phyloP scores from a whole-genome alignment of 768 basidiomycete genomes.

The Boletellus ananas region DNA sequence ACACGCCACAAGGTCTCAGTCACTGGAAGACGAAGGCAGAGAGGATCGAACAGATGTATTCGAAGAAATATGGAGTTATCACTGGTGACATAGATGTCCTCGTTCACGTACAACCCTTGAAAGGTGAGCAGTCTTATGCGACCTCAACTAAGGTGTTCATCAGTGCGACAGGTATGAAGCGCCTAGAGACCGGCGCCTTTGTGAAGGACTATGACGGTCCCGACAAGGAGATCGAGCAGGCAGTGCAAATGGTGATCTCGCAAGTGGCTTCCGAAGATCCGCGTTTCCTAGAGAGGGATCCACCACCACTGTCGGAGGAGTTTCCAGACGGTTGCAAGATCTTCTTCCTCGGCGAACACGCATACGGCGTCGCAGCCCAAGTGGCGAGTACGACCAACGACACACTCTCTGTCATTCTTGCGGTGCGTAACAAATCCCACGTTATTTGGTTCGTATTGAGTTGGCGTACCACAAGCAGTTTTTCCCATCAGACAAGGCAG shows the following conservation, averaged over 20 bases:
- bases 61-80: conserved; percentile 84
- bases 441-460: neutral
- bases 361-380: conserved; percentile 94
- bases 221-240: conserved; percentile 81
- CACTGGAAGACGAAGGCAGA: conserved; percentile 83
- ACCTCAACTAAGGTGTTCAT: neutral
- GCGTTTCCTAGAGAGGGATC: conserved; percentile 73
- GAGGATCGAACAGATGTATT: conserved; percentile 77
- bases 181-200: conserved; percentile 83
- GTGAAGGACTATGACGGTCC: conserved; percentile 89
- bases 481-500: conserved; percentile 78
- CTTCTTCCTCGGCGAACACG: conserved; percentile 93
- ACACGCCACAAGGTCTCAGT: conserved; percentile 60
- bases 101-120: conserved; percentile 85
- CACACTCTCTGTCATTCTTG: conserved; percentile 77
- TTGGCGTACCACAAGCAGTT: conserved; percentile 47
- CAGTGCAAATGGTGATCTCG: conserved; percentile 80
- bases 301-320: conserved; percentile 81
- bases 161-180: conserved; percentile 66
- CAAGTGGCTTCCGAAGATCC: conserved; percentile 88
- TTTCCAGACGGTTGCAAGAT: conserved; percentile 89
- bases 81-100: conserved; percentile 78
- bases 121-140: conserved; percentile 50
- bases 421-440: conserved; percentile 45
- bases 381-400: conserved; percentile 70